These are phyloP conservation scores for Ilex aquifolium DNA, from an alignment of 257 asterid genomes.

Conservation along the genomic window DNA sequence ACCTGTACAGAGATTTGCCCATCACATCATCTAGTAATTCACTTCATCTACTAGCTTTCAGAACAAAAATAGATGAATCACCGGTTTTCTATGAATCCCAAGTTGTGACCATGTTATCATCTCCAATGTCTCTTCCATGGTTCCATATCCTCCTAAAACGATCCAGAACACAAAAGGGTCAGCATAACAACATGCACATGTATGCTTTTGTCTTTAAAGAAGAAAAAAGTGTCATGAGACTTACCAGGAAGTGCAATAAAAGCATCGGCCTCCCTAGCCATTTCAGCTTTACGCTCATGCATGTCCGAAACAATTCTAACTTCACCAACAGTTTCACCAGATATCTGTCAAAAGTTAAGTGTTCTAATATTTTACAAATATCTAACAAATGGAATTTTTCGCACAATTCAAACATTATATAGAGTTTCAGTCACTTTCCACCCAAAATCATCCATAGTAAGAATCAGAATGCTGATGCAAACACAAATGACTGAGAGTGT, in stretches of 20 bases:
- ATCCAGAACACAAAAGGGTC: conserved; percentile 9
- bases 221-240: neutral
- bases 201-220: too few relatives aligned
- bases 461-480: neutral
- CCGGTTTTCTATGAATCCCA: conserved; percentile 94
- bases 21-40: conserved; percentile 3
- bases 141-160: conserved; percentile 87
- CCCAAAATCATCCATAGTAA: neutral
- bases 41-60: neutral
- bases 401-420: neutral
- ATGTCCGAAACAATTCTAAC: conserved; percentile 87
- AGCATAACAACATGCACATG: neutral
- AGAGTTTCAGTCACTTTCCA: neutral
- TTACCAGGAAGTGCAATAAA: conserved; percentile 97
- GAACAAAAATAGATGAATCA: conserved; percentile 23
- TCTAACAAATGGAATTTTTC: neutral
- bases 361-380: neutral
- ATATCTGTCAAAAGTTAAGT: conserved; percentile 49
- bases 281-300: conserved; percentile 98
- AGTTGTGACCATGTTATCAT: conserved; percentile 99
- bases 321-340: conserved; percentile 86
- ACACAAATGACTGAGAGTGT: neutral
- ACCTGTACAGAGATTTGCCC: conserved; percentile 41
- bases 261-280: conserved; percentile 92
- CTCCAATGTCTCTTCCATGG: conserved; percentile 93